Conservation (phyloP, 108 stramenopile species). For the Nitzschia palea region DNA sequence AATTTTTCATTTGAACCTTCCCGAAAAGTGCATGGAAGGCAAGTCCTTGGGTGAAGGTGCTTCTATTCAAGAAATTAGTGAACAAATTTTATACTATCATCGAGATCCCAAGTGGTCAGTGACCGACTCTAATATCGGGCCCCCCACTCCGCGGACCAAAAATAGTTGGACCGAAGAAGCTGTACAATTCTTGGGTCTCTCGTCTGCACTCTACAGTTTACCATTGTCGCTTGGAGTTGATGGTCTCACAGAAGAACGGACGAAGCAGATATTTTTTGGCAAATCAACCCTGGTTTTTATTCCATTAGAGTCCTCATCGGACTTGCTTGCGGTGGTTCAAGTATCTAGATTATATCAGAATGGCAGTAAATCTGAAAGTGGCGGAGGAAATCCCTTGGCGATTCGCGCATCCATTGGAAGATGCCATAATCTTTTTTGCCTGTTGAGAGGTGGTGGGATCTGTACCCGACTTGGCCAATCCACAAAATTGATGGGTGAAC, state of each 20-base stretch:
- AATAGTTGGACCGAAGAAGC: conserved; percentile 45
- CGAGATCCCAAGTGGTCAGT: conserved; percentile 4
- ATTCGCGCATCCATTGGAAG: conserved; percentile 46
- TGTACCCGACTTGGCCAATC: conserved; percentile 34
- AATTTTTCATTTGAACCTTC: conserved; percentile 30
- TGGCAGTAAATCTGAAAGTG: conserved; percentile 13
- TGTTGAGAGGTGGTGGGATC: conserved; percentile 71
- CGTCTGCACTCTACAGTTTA: conserved; percentile 56
- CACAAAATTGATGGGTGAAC: conserved; percentile 49
- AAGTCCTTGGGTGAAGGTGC: conserved; percentile 59
- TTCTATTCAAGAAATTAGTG: conserved; percentile 57
- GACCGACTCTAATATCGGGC: neutral
- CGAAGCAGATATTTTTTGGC: conserved; percentile 50
- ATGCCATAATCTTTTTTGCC: conserved; percentile 55
- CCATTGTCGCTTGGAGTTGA: conserved; percentile 36
- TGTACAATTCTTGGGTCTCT: conserved; percentile 62
- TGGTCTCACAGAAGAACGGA: conserved; percentile 4
- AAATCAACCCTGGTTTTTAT: conserved; percentile 68
- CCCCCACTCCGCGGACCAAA: neutral
- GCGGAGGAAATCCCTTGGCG: conserved; percentile 59
- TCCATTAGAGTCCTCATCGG: conserved; percentile 49
- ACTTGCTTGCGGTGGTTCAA: conserved; percentile 32
- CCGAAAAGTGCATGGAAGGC: conserved; percentile 28
- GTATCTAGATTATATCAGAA: conserved; percentile 9
- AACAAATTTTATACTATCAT: conserved; percentile 71